Percentiles rank a stretch among this genome's conserved stretches.
phyloP scores from a whole-genome alignment of 1,284 basidiomycete species.

The Ganoderma lingzhi region DNA sequence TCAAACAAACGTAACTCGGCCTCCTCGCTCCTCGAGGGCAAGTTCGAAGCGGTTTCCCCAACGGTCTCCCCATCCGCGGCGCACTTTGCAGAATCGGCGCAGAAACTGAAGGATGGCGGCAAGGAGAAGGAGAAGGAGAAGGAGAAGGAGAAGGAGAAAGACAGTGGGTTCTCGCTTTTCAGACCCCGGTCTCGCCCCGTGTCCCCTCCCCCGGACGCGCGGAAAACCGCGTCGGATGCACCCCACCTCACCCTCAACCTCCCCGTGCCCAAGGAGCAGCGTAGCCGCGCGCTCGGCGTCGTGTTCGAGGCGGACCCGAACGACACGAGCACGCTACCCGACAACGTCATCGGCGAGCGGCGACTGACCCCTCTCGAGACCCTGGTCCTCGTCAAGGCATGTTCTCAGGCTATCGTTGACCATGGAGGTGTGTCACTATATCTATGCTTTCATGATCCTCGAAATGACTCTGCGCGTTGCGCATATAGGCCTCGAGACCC shows the following conservation, averaged over 20 bases:
- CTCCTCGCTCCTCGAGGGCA: constrained; percentile 69
- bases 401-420: constrained; percentile 66
- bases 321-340: constrained; percentile 47
- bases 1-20: constrained; percentile 45
- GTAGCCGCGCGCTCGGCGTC: constrained; percentile 56
- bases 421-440: constrained; percentile 53
- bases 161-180: constrained; percentile 54
- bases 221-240: constrained; percentile 40
- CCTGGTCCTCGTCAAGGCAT: constrained; percentile 66
- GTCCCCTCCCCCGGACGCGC: constrained; percentile 40
- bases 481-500: constrained; percentile 68
- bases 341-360: constrained; percentile 61
- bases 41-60: constrained; percentile 73
- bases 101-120: constrained; percentile 36
- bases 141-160: constrained; percentile 51
- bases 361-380: constrained; percentile 67
- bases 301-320: constrained; percentile 69
- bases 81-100: constrained; percentile 42
- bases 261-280: constrained; percentile 56
- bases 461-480: not conserved
- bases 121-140: constrained; percentile 51
- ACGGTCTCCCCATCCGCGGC: constrained; percentile 58
- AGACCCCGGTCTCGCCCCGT: constrained; percentile 53
- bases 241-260: constrained; percentile 72
- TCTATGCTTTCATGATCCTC: not conserved